A percentile compares a stretch with the other conserved stretches of the same genome.
Evolutionary conservation across 2,329 filamentous ascomycete genomes (phyloP).

Genomic region (Pseudopyrenochaeta lycopersici): DNA sequence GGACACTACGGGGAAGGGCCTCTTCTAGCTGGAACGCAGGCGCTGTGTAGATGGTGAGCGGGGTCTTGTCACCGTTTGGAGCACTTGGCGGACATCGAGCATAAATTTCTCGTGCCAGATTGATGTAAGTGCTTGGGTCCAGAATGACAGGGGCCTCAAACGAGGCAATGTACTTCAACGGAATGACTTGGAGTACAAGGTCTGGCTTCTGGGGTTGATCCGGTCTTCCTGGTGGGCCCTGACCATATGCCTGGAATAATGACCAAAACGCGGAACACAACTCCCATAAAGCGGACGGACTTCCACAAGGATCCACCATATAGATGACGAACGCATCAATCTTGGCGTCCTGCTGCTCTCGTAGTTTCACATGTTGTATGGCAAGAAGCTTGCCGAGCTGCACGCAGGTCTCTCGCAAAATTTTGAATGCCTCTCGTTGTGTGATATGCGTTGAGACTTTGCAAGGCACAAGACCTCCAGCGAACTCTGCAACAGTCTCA

Average conservation of each 20-base stretch:
- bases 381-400: slow-evolving; percentile 53
- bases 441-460: slow-evolving; percentile 23
- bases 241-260: slow-evolving; percentile 71
- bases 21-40: slow-evolving; percentile 79
- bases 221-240: slow-evolving; percentile 56
- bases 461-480: slow-evolving; percentile 45
- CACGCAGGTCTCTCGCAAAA: slow-evolving; percentile 46
- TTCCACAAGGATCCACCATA: slow-evolving; percentile 74
- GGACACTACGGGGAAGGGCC: slow-evolving; percentile 73
- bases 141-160: slow-evolving; percentile 70
- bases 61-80: slow-evolving; percentile 46
- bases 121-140: slow-evolving; percentile 66
- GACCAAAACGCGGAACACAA: slow-evolving; percentile 78
- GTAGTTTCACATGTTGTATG: slow-evolving; percentile 43
- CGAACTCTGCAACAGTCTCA: slow-evolving; percentile 48
- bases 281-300: slow-evolving; percentile 68
- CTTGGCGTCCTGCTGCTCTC: slow-evolving; percentile 59
- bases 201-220: slow-evolving; percentile 57
- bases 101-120: slow-evolving; percentile 77
- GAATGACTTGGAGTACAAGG: slow-evolving; percentile 79
- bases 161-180: slow-evolving; percentile 72
- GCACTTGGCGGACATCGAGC: slow-evolving; percentile 71
- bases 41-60: slow-evolving; percentile 65
- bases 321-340: slow-evolving; percentile 72
- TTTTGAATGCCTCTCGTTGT: slow-evolving; percentile 37